Evolutionary conservation across 352 stramenopile genomes (phyloP).

Genomic region (Globisporangium alternatum): DNA sequence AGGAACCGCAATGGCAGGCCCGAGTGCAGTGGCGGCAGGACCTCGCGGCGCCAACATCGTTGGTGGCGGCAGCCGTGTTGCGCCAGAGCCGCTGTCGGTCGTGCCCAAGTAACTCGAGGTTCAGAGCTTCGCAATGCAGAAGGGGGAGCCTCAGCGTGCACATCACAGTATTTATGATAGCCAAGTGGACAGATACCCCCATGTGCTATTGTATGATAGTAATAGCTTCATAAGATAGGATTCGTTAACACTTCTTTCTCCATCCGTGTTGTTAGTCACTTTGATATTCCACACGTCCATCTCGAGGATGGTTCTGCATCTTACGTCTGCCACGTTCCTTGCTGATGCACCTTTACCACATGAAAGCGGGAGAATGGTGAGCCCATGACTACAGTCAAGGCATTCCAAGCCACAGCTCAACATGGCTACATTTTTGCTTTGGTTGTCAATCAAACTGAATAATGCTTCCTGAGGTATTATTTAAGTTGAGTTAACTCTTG

Average conservation of each 20-base stretch:
- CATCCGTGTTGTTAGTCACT: too few species aligned
- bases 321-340: too few species aligned
- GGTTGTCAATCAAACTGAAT: too few species aligned
- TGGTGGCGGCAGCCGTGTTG: background rate
- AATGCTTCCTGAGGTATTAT: too few species aligned
- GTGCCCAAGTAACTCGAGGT: background rate
- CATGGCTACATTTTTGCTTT: too few species aligned
- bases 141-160: background rate
- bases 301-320: too few species aligned
- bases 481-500: too few species aligned
- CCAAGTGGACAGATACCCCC: background rate
- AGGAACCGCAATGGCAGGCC: background rate
- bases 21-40: background rate
- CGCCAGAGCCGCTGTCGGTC: constrained; percentile 4
- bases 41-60: constrained; percentile 4
- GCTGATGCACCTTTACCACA: too few species aligned
- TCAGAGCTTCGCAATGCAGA: background rate
- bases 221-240: background rate
- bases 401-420: too few species aligned
- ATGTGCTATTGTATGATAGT: background rate
- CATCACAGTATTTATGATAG: constrained; percentile 2
- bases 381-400: too few species aligned
- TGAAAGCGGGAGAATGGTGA: too few species aligned
- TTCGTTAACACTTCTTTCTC: background rate
- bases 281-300: too few species aligned